These are phyloP conservation scores for Boletus subcaerulescens DNA, from an alignment of 768 basidiomycete genomes.

Conservation along the genomic window DNA sequence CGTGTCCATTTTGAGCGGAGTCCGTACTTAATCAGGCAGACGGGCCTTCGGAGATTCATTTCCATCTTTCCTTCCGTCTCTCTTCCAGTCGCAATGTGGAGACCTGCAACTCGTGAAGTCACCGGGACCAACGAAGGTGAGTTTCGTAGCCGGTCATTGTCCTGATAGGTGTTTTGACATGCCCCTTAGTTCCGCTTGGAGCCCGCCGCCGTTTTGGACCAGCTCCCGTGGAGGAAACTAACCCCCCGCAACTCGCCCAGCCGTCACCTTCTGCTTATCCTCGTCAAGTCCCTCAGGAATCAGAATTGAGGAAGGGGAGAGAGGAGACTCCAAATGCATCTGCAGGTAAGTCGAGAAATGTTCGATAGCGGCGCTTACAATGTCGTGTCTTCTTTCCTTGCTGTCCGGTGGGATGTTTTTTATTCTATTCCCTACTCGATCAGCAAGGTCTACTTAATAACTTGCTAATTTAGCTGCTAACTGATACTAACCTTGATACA, in stretches of 20 bases:
- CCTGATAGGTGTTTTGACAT: constrained; percentile 15
- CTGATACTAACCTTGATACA: constrained; percentile 58
- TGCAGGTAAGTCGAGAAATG: constrained; percentile 64
- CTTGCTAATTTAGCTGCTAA: constrained; percentile 36
- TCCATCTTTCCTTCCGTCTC: constrained; percentile 18
- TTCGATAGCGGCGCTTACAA: constrained; percentile 37
- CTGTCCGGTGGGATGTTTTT: constrained; percentile 31
- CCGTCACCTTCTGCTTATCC: constrained; percentile 86
- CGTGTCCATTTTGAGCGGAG: constrained; percentile 34
- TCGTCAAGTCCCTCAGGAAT: constrained; percentile 55
- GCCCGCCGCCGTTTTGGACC: constrained; percentile 90
- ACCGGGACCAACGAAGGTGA: constrained; percentile 91
- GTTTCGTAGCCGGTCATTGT: constrained; percentile 22
- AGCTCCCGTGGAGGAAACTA: constrained; percentile 74
- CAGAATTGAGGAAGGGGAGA: constrained; percentile 58
- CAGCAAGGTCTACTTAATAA: constrained; percentile 30
- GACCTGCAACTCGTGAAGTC: constrained; percentile 83
- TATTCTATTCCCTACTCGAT: constrained; percentile 25
- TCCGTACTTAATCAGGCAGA: constrained; percentile 24
- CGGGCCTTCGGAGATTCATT: constrained; percentile 35
- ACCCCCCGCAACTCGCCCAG: constrained; percentile 82
- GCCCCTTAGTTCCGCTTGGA: constrained; percentile 67
- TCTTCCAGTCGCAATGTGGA: constrained; percentile 66
- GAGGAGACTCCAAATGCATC: constrained; percentile 69
- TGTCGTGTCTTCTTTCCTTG: constrained; percentile 37